These are phyloP conservation scores for Postia placenta DNA, from an alignment of 768 basidiomycete genomes.

Conservation along the genomic window DNA sequence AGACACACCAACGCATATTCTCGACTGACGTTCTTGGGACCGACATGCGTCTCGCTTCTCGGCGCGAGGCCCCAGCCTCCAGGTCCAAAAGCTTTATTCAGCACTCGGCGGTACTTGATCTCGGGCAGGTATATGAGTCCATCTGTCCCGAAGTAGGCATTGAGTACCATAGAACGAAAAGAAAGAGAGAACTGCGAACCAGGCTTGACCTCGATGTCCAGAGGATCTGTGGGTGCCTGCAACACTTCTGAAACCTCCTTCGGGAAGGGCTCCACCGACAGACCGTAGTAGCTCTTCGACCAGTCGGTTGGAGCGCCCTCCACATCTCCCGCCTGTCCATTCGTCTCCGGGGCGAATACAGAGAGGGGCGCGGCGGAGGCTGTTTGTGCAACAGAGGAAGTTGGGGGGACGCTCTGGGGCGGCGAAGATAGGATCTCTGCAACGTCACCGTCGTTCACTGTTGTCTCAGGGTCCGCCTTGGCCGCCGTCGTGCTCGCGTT, in stretches of 20 bases:
- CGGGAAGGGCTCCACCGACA: constrained; percentile 72
- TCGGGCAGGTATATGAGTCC: constrained; percentile 94
- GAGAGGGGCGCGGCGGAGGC: neutral
- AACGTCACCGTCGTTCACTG: constrained; percentile 8
- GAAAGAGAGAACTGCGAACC: constrained; percentile 40
- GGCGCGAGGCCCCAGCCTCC: constrained; percentile 97
- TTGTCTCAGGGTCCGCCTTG: constrained; percentile 16
- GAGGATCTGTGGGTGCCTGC: constrained; percentile 64
- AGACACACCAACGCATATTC: constrained; percentile 94
- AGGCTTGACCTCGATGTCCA: constrained; percentile 91
- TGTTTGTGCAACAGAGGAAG: constrained; percentile 9
- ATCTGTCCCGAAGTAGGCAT: constrained; percentile 39
- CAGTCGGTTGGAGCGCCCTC: constrained; percentile 57
- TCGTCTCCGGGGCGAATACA: constrained; percentile 5
- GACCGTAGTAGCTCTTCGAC: constrained; percentile 82
- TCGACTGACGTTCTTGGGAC: constrained; percentile 80
- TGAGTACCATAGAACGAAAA: too few relatives aligned
- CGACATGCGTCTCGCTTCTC: constrained; percentile 85
- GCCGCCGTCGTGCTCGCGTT: constrained; percentile 27
- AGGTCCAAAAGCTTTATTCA: constrained; percentile 93
- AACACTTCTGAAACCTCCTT: constrained; percentile 69
- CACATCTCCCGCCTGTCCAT: constrained; percentile 1
- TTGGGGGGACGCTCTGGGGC: constrained; percentile 14
- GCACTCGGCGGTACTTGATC: constrained; percentile 89
- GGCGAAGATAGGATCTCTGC: constrained; percentile 11